Conservation (phyloP, 2,329 filamentous ascomycete genomes). For the Hymenoscyphus fructigenus region DNA sequence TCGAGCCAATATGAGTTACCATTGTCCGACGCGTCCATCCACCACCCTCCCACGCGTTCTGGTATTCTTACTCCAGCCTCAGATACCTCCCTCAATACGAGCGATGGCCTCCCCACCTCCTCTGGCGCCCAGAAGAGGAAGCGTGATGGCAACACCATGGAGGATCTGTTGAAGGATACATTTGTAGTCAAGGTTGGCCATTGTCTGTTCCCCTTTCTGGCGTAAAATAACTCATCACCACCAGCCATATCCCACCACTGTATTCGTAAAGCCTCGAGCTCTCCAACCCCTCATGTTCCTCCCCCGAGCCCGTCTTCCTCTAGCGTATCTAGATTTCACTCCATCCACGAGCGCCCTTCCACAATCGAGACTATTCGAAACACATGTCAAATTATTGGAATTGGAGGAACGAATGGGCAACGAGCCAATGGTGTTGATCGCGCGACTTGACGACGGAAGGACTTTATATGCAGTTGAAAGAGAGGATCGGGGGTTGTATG, state of each 20-base stretch:
- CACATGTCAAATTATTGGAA: slow-evolving; percentile 62
- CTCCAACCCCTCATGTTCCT: slow-evolving; percentile 63
- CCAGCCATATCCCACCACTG: slow-evolving; percentile 56
- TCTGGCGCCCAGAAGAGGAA: slow-evolving; percentile 37
- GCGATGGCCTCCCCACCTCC: slow-evolving; percentile 18
- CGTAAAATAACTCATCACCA: slow-evolving; percentile 14
- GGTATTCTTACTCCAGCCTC: slow-evolving; percentile 34
- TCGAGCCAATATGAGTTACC: slow-evolving; percentile 31
- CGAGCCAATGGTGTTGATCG: slow-evolving; percentile 58
- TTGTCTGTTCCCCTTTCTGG: slow-evolving; percentile 1
- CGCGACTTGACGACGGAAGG: slow-evolving; percentile 54
- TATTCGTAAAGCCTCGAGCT: slow-evolving; percentile 52
- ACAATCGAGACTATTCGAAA: slow-evolving; percentile 57
- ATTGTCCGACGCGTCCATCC: slow-evolving; percentile 32
- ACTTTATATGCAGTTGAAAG: slow-evolving; percentile 65
- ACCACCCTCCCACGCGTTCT: slow-evolving; percentile 28
- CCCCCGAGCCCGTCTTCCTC: slow-evolving; percentile 56
- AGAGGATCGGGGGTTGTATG: slow-evolving; percentile 60
- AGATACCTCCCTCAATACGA: slow-evolving; percentile 26
- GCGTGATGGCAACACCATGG: slow-evolving; percentile 34
- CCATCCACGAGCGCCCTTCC: slow-evolving; percentile 51
- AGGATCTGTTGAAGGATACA: slow-evolving; percentile 35
- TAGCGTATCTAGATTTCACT: slow-evolving; percentile 61
- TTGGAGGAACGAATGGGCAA: slow-evolving; percentile 59
- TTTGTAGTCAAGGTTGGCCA: slow-evolving; percentile 38